Evolutionary conservation across 176 grass and related monocot genomes (phyloP), one percentile per base, ranked within the genome.

Genomic region (Miscanthus lutarioriparius): DNA sequence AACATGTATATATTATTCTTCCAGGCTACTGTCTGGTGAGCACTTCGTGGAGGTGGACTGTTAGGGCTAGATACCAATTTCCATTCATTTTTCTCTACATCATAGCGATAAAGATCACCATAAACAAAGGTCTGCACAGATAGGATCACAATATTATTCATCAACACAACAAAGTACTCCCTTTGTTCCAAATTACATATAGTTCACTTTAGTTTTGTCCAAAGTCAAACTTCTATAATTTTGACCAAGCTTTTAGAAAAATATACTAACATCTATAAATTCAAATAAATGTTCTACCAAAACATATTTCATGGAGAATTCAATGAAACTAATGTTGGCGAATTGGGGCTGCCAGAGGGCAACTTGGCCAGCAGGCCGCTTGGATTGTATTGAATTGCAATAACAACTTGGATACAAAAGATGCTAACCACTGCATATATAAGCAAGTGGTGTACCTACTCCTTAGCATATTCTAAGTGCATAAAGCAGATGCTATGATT

Each of bases 1-100:
- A 98, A 95, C 70, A 98, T 95, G 83, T 98, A 98, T 75, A 98
- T 79, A 58, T 93, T 92, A 84, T 98, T 92, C 89, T 95, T 95
- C 96, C 91, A 98, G 48, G 96, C 92, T 69, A 98, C 74, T 65
- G 92, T 86, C 77, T 98, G 96, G 83, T 98, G 96, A 87, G 96
- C 92, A 87, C 96, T 98, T 70, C 92, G 82, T 79, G 92, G 96
- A 87, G 92, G 96, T 82, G 96, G 96, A 83, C 96, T 98, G 85
- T 98, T 98, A 54, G 95, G 95, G 74, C 92, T 98, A 79, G 95
- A 98, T 65, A 95, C 75, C 82, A 95, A 90, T 76, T 98, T 98
- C 96, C 96, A 98, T 71, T 98, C 92, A 54, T 89, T 98, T 92
- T 98, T 98, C 23, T 98, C 92, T 51, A 98, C 92, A 83, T 98